Base-by-base conservation (phyloP, 2,329 filamentous ascomycete genomes). In the Apiospora malaysiana region DNA sequence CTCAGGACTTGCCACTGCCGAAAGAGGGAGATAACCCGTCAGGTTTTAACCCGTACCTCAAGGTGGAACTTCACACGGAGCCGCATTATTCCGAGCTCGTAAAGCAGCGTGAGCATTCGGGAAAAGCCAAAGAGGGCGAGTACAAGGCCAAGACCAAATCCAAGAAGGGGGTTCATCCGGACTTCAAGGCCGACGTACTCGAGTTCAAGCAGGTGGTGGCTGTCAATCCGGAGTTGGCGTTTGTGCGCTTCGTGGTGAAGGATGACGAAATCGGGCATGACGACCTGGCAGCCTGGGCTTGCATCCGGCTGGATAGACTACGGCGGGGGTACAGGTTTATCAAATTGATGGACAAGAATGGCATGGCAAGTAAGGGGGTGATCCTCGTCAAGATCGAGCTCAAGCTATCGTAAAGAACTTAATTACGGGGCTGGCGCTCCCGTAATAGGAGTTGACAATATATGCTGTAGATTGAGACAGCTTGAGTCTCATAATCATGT, bases 231-330 rank as follows among this genome's bases (percentile, higher is more conserved):
- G 89, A 92, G 77, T 83, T 95, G 72, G 89, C 90, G 42, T 95
- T 94, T 83, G 85, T 94, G 69, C 87, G 92, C 77, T 93, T 98
- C 85, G 94, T 97, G 76, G 86, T 98, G 75, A 92, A 94, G 81
- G 94, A 98, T 79, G 92, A 97, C 75, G 92, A 95, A 80, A 89
- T 95, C 74, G 90, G 91, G 4, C 87, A 88, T 73, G 94, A 98
- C 77, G 88, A 92, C 71, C 81, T 97, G 70, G 92, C 94, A 14
- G 94, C 92, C 2, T 98, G 96, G 96, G 91, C 93, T 1, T 97
- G 94, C 78, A 91, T 97, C 75, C 88, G 94, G 49, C 88, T 98
- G 27, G 94, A 98, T 81, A 88, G 94, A 9, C 81, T 98, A 71
- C 89, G 90, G 72, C 83, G 88, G 45, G 95, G 96, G 0, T 93